A percentile compares a stretch with the other conserved stretches of the same genome.
phyloP scores from a whole-genome alignment of 176 grass and related monocot genomes.

The Oryza brachyantha region DNA sequence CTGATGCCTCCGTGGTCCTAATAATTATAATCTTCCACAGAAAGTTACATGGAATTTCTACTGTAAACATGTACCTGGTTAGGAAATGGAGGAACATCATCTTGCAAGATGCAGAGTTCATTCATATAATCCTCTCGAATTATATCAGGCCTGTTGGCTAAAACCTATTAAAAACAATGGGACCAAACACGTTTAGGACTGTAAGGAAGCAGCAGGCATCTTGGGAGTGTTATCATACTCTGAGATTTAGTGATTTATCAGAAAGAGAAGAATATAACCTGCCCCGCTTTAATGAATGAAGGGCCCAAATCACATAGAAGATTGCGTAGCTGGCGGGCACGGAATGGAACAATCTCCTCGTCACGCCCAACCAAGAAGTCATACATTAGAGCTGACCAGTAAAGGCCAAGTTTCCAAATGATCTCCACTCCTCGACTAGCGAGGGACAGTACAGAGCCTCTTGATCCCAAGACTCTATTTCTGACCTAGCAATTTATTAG shows the following conservation, averaged over 20 bases:
- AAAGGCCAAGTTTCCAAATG: constrained; percentile 83
- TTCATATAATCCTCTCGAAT: constrained; percentile 99
- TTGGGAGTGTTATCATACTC: background rate
- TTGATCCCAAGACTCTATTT: constrained; percentile 86
- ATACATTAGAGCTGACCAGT: constrained; percentile 87
- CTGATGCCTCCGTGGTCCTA: background rate
- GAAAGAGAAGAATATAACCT: constrained; percentile 48
- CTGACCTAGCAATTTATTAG: constrained; percentile 64
- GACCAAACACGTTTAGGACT: constrained; percentile 3
- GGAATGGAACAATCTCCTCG: constrained; percentile 90
- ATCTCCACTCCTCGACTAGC: constrained; percentile 85
- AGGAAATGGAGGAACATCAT: constrained; percentile 89
- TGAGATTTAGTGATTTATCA: background rate
- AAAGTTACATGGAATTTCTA: background rate
- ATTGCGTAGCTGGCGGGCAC: constrained; percentile 88
- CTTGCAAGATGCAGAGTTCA: constrained; percentile 96
- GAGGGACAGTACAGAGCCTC: constrained; percentile 79
- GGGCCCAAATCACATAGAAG: constrained; percentile 93
- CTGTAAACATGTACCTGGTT: constrained; percentile 65
- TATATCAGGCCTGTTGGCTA: constrained; percentile 97
- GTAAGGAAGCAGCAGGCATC: background rate
- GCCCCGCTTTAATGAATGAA: constrained; percentile 99
- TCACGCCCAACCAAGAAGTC: constrained; percentile 89
- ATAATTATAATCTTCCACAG: background rate
- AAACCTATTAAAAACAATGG: constrained; percentile 53